phyloP scores from a whole-genome alignment of 257 asterid genomes.

The Verbena officinalis region DNA sequence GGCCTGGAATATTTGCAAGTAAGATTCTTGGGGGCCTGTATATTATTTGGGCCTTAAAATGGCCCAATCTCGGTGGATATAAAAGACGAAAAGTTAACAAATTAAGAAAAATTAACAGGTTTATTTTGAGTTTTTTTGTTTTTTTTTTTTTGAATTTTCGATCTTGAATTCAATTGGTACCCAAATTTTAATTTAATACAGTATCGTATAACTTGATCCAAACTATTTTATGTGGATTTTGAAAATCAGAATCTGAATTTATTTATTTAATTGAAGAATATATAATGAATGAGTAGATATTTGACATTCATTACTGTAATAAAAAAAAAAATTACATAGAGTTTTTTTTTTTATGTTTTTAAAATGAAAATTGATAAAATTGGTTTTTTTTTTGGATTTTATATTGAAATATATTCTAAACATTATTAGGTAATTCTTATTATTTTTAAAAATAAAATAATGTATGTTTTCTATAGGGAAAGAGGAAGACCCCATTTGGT shows the following conservation, averaged over 20 bases:
- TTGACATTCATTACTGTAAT: neutral
- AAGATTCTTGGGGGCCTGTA: neutral
- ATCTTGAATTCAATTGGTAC: neutral
- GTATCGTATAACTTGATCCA: neutral
- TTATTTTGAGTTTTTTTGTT: too few species aligned
- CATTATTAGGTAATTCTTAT: too few species aligned
- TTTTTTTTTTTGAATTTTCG: neutral
- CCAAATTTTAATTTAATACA: neutral
- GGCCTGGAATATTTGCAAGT: neutral
- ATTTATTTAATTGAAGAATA: neutral
- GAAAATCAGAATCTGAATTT: neutral
- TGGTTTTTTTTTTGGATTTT: too few species aligned
- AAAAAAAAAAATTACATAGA: too few species aligned
- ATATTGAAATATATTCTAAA: too few species aligned
- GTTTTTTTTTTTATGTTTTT: too few species aligned
- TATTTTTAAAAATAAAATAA: too few species aligned
- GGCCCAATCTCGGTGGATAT: neutral
- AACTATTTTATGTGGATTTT: neutral
- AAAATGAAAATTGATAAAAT: too few species aligned
- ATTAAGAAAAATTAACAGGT: neutral
- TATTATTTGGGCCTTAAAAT: neutral
- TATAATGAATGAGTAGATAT: neutral
- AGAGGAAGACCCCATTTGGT: neutral
- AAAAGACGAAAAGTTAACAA: too few species aligned
- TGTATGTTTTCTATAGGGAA: constrained; percentile 2